These are phyloP conservation scores for Plectosphaerella sp. DNA, from an alignment of 2,329 filamentous ascomycete genomes.

Conservation along the genomic window DNA sequence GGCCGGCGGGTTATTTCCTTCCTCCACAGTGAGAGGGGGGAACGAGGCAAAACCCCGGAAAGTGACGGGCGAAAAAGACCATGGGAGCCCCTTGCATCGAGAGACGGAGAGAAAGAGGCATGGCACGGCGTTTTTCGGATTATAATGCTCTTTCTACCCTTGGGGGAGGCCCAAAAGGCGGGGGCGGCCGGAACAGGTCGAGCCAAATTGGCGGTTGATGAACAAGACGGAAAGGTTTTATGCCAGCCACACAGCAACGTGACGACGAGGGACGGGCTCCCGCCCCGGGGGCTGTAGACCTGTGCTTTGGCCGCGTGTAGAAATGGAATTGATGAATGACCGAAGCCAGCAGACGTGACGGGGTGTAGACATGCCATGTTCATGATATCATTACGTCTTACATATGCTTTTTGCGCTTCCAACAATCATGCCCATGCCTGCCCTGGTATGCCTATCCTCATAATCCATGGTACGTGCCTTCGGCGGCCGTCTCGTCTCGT, in stretches of 20 bases:
- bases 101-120: not conserved
- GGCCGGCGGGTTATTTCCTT: too few relatives aligned
- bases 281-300: not conserved
- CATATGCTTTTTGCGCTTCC: not conserved
- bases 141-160: not conserved
- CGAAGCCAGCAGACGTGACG: not conserved
- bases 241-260: not conserved
- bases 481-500: constrained; percentile 20
- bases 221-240: not conserved
- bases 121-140: not conserved
- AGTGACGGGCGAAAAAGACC: too few relatives aligned
- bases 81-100: not conserved
- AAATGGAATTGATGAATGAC: not conserved
- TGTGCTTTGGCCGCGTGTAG: not conserved
- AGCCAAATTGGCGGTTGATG: too few relatives aligned
- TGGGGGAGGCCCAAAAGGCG: not conserved
- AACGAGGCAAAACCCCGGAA: too few relatives aligned
- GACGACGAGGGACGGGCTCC: not conserved
- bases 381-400: not conserved
- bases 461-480: constrained; percentile 14
- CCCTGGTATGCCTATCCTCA: not conserved
- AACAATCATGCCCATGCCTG: not conserved
- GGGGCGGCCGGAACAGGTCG: not conserved
- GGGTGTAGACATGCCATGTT: not conserved
- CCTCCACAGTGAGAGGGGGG: too few relatives aligned